Evolutionary conservation across 2,329 filamentous ascomycete species (phyloP).

Genomic region (Botrytis galanthina): DNA sequence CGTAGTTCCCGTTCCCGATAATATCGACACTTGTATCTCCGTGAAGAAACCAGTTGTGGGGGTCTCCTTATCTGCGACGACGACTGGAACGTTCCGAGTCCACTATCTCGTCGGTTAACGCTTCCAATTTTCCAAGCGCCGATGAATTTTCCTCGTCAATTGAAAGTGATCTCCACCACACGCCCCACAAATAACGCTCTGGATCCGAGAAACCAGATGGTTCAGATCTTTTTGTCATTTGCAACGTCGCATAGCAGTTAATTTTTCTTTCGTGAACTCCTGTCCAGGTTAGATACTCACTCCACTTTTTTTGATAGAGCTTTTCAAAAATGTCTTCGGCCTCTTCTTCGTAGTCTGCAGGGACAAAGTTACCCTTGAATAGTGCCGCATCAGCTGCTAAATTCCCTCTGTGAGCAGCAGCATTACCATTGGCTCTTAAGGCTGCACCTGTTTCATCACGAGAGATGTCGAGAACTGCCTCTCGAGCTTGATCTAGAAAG

Average conservation of each 20-base stretch:
- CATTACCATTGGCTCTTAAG: constrained; percentile 11
- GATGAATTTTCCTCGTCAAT: too few species aligned
- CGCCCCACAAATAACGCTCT: too few species aligned
- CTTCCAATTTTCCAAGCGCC: background rate
- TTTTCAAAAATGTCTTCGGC: background rate
- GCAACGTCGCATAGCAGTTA: too few species aligned
- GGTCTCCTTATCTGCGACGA: background rate
- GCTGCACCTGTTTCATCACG: background rate
- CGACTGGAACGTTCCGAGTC: background rate
- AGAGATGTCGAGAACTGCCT: background rate
- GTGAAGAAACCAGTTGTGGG: accelerated
- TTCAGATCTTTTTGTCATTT: too few species aligned
- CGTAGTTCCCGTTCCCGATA: background rate
- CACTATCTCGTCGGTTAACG: background rate
- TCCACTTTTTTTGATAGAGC: background rate
- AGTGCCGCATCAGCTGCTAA: background rate
- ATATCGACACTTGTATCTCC: background rate
- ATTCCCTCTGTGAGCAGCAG: constrained; percentile 15
- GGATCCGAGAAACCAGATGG: too few species aligned
- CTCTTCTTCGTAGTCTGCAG: background rate
- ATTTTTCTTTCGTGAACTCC: background rate
- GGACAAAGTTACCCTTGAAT: background rate
- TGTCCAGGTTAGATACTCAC: too few species aligned
- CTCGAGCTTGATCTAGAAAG: constrained; percentile 17
- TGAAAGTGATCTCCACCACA: too few species aligned